These are phyloP conservation scores for Russula earlei DNA, from an alignment of 768 basidiomycete species.

Conservation along the genomic window DNA sequence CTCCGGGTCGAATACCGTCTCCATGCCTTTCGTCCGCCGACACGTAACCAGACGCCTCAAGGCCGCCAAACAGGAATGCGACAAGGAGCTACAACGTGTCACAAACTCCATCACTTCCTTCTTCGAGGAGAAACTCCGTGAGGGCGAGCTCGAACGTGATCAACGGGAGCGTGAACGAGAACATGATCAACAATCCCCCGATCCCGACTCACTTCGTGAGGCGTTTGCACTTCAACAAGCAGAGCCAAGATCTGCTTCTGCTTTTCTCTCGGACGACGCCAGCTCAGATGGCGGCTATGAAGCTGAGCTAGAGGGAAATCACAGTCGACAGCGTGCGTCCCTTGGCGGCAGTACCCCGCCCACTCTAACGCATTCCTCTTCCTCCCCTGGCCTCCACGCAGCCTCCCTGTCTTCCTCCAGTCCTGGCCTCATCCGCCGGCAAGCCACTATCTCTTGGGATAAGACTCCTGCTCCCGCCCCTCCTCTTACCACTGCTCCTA, in stretches of 20 bases:
- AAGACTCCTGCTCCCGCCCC: constrained; percentile 35
- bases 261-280: constrained; percentile 58
- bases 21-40: constrained; percentile 86
- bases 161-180: constrained; percentile 31
- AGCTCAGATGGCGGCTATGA: constrained; percentile 80
- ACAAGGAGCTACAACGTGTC: constrained; percentile 90
- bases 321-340: constrained; percentile 69
- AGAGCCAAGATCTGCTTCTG: constrained; percentile 45
- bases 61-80: constrained; percentile 92
- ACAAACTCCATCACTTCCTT: constrained; percentile 90
- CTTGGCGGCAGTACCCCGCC: constrained; percentile 34
- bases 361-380: constrained; percentile 44
- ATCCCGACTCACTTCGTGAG: constrained; percentile 40
- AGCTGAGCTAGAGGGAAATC: constrained; percentile 55
- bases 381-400: constrained; percentile 48
- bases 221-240: constrained; percentile 49
- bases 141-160: constrained; percentile 59
- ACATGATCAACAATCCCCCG: constrained; percentile 40
- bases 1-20: constrained; percentile 65
- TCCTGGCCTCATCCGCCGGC: constrained; percentile 60
- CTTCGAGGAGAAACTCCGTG: constrained; percentile 84
- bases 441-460: constrained; percentile 59
- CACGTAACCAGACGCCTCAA: constrained; percentile 90
- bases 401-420: constrained; percentile 61
- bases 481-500: constrained; percentile 47